A percentile compares a stretch with the other conserved stretches of the same genome.
phyloP scores from a whole-genome alignment of 805 yeast genomes.

The Kluyveromyces nonfermentans region DNA sequence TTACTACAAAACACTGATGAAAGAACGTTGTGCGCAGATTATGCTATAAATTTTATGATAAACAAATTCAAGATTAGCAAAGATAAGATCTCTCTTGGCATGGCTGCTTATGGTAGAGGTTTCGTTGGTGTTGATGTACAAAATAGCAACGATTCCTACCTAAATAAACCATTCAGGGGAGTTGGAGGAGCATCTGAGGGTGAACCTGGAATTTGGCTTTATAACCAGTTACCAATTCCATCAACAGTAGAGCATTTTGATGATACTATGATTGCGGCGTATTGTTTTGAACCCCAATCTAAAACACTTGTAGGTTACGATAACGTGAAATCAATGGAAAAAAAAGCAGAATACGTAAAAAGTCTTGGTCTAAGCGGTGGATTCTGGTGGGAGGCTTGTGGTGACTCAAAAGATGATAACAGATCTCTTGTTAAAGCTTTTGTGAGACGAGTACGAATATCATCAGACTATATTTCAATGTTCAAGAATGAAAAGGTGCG shows the following conservation, averaged over 20 bases:
- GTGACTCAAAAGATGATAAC: slow-evolving; percentile 38
- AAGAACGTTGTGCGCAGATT: slow-evolving; percentile 39
- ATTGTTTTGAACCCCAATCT: slow-evolving; percentile 34
- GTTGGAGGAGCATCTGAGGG: slow-evolving; percentile 37
- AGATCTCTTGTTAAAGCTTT: slow-evolving; percentile 39
- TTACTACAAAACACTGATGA: slow-evolving; percentile 4
- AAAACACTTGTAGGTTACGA: slow-evolving; percentile 56
- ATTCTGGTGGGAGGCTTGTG: slow-evolving; percentile 93
- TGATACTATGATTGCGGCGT: slow-evolving; percentile 42
- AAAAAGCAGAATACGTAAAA: slow-evolving; percentile 53
- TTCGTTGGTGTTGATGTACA: slow-evolving; percentile 34
- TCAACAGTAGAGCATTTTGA: slow-evolving; percentile 45
- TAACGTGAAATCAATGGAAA: slow-evolving; percentile 39
- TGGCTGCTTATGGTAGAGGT: slow-evolving; percentile 76
- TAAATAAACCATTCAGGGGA: slow-evolving; percentile 37
- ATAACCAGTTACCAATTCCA: slow-evolving; percentile 43
- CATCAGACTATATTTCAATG: neutral
- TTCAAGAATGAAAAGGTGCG: slow-evolving; percentile 5
- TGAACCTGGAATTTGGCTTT: slow-evolving; percentile 44
- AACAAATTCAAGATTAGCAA: slow-evolving; percentile 33
- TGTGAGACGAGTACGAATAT: slow-evolving; percentile 25
- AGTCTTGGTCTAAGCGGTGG: slow-evolving; percentile 60
- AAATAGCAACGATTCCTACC: slow-evolving; percentile 6
- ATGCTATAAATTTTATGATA: slow-evolving; percentile 38
- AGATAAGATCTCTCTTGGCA: slow-evolving; percentile 60